phyloP scores from a whole-genome alignment of 1,139 yeast species.

The Kodamaea alishanica region DNA sequence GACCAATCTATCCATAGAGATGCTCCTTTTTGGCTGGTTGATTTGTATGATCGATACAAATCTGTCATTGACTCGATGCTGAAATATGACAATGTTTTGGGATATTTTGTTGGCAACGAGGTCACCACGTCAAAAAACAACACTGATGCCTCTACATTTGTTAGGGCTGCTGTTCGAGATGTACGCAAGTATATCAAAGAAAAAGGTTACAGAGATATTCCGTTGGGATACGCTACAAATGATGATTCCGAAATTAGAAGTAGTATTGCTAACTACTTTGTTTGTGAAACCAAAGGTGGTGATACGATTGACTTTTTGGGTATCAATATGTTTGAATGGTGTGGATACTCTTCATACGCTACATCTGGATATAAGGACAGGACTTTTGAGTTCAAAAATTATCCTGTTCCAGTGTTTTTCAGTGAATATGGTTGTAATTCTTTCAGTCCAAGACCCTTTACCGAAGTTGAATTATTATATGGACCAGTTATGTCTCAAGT shows the following conservation, averaged over 20 bases:
- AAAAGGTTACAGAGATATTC: constrained; percentile 45
- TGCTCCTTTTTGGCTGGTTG: constrained; percentile 46
- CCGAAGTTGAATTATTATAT: constrained; percentile 40
- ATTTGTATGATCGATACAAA: constrained; percentile 35
- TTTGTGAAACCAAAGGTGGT: constrained; percentile 38
- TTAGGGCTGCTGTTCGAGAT: constrained; percentile 61
- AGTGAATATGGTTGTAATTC: constrained; percentile 62
- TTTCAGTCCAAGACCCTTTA: constrained; percentile 54
- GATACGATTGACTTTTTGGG: constrained; percentile 51
- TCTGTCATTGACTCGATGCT: constrained; percentile 51
- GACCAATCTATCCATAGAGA: constrained; percentile 47
- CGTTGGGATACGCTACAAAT: constrained; percentile 61
- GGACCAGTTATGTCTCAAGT: constrained; percentile 35
- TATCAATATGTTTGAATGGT: constrained; percentile 65
- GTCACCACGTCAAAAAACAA: constrained; percentile 50
- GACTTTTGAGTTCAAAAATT: constrained; percentile 43
- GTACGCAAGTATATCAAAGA: constrained; percentile 44
- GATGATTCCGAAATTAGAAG: constrained; percentile 53
- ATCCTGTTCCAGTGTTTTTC: constrained; percentile 55
- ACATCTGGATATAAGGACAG: constrained; percentile 57
- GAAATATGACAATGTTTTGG: constrained; percentile 47
- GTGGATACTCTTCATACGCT: constrained; percentile 56
- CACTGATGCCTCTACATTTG: constrained; percentile 55
- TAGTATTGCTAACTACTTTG: constrained; percentile 45
- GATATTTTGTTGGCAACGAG: constrained; percentile 62